Base-by-base conservation (phyloP, 805 yeast genomes). In the Yamadazyma sp. region DNA sequence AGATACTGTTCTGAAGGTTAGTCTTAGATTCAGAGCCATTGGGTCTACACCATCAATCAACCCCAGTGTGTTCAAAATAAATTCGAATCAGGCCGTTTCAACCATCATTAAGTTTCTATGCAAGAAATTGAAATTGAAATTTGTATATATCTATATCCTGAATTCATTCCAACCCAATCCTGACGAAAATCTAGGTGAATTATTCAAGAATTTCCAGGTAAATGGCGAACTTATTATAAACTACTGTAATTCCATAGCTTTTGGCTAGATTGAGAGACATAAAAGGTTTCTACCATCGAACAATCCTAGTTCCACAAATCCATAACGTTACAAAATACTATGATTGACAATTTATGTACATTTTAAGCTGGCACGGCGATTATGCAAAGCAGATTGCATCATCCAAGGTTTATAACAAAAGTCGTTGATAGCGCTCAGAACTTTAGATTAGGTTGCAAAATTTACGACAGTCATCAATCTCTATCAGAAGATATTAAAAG, bases 11-110 rank as follows among this genome's bases (percentile, higher is more conserved):
- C n/a, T n/a, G n/a, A n/a, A n/a, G n/a, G n/a, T n/a, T n/a, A n/a
- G n/a, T 1, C 58, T 79, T 7, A 54, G 85, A 23, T 75, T 81
- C 47, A 75, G 71, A 41, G 72, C 86, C 2, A 74, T 80, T 22
- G 86, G 86, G 0, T 70, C 82, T 0, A 65, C 78, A 0, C 71
- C 73, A 1, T 58, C 62, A 3, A 58, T 80, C 3, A 57, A 50
- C 1, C 84, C 84, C 0, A 57, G 64, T 2, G 62, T 73, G 1
- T 78, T 73, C 49, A 70, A 66, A 39, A 74, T 76, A 2, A 66
- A 76, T 10, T 51, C 65, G 15, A 57, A 60, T 20, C 78, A 73
- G 39, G 68, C 67, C 4, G 67, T 75, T 31, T 59, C 70, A 3
- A 71, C 77, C 1, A 51, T 76, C 23, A 53, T 58, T 19, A 65